A percentile compares a stretch with the other conserved stretches of the same genome.
These are phyloP conservation scores for Phaseolus coccineus DNA, from an alignment of 331 rosid genomes.

Conservation along the genomic window DNA sequence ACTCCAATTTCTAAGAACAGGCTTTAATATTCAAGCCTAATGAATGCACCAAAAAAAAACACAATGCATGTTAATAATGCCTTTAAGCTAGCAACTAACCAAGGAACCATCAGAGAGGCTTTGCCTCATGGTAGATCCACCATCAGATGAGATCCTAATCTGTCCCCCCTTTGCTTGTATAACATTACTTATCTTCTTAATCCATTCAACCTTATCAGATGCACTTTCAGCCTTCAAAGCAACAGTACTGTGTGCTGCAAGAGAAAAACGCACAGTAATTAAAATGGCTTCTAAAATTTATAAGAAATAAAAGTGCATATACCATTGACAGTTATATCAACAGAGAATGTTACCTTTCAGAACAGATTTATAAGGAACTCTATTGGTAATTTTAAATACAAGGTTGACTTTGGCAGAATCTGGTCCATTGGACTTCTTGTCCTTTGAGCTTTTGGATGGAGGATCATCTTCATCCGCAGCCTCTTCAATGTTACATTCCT, in stretches of 20 bases:
- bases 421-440: conserved; percentile 61
- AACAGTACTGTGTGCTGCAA: conserved; percentile 91
- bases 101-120: conserved; percentile 97
- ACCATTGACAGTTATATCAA: conserved; percentile 17
- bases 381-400: conserved; percentile 83
- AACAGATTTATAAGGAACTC: conserved; percentile 95
- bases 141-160: conserved; percentile 53
- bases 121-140: conserved; percentile 77
- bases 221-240: conserved; percentile 88
- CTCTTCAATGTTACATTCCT: conserved; percentile 68
- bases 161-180: conserved; percentile 85
- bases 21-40: conserved; percentile 12
- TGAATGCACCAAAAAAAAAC: conserved; percentile 6
- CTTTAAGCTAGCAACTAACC: conserved; percentile 60
- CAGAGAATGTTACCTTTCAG: conserved; percentile 66
- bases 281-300: background rate
- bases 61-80: background rate
- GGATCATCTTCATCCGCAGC: conserved; percentile 54
- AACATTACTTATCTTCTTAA: conserved; percentile 75
- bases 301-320: background rate
- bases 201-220: conserved; percentile 90
- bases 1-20: background rate
- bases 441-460: conserved; percentile 58
- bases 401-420: conserved; percentile 71
- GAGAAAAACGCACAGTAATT: conserved; percentile 15